Conservation (phyloP, 2,329 filamentous ascomycete genomes). For the Aspergillus latus region DNA sequence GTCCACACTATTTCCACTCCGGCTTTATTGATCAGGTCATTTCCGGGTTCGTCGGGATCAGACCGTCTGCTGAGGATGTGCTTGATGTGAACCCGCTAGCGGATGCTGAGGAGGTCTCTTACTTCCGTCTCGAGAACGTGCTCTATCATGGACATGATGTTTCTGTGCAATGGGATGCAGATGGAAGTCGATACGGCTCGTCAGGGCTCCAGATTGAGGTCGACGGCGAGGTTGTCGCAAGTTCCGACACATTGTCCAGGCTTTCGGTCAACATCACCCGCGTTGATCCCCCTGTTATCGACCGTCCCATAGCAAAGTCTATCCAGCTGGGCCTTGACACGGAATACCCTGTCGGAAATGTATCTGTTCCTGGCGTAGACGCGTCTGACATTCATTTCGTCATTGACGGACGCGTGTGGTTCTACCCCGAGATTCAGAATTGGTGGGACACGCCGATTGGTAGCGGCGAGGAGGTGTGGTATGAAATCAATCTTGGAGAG, state of each 20-base stretch:
- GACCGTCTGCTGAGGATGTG: slow-evolving; percentile 38
- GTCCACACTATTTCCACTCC: slow-evolving; percentile 49
- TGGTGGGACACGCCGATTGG: slow-evolving; percentile 24
- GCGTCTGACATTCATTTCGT: slow-evolving; percentile 15
- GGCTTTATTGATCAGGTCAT: slow-evolving; percentile 46
- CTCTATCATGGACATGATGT: slow-evolving; percentile 46
- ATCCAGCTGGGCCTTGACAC: slow-evolving; percentile 15
- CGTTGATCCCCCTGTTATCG: slow-evolving; percentile 5
- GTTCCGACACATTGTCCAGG: slow-evolving; percentile 8
- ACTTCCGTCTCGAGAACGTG: slow-evolving; percentile 45
- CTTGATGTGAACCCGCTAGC: slow-evolving; percentile 45
- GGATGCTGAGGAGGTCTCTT: slow-evolving; percentile 31
- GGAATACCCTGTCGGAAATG: slow-evolving; percentile 17
- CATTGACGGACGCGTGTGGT: slow-evolving; percentile 23
- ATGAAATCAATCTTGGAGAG: slow-evolving; percentile 17
- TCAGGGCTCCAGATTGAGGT: slow-evolving; percentile 18
- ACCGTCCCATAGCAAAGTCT: slow-evolving; percentile 17
- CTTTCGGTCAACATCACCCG: slow-evolving; percentile 13
- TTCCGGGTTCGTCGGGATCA: slow-evolving; percentile 45
- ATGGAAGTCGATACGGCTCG: slow-evolving; percentile 15
- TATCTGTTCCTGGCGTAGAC: slow-evolving; percentile 17
- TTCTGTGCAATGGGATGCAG: slow-evolving; percentile 43
- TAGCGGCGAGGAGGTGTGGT: slow-evolving; percentile 23
- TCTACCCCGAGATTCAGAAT: slow-evolving; percentile 22
- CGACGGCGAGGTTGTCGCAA: slow-evolving; percentile 17